phyloP scores from a whole-genome alignment of 2,329 filamentous ascomycete genomes.

The Fusarium sp. region DNA sequence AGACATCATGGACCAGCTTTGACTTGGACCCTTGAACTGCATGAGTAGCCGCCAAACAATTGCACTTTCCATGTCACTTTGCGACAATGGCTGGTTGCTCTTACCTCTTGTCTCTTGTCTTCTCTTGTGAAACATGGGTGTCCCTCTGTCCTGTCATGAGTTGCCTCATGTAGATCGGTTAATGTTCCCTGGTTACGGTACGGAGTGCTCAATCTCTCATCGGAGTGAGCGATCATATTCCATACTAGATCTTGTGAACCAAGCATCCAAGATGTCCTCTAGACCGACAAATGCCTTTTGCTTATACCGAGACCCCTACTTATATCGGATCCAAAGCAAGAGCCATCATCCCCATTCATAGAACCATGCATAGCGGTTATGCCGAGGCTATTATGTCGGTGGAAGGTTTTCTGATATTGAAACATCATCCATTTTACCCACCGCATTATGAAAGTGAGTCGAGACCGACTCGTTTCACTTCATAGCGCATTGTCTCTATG shows the following conservation, averaged over 20 bases:
- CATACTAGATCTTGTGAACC: slow-evolving; percentile 1
- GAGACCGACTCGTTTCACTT: slow-evolving; percentile 14
- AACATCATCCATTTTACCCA: slow-evolving; percentile 18
- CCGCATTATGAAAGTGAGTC: slow-evolving; percentile 3
- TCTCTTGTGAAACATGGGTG: background rate
- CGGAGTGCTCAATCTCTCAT: background rate
- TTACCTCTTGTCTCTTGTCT: background rate
- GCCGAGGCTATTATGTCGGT: slow-evolving; percentile 12
- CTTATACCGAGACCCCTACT: background rate
- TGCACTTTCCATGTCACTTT: slow-evolving; percentile 7
- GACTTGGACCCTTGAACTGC: slow-evolving; percentile 9
- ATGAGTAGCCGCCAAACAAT: slow-evolving; percentile 2
- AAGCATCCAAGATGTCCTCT: background rate
- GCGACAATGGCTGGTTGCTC: background rate
- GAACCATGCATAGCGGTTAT: background rate
- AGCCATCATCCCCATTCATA: background rate
- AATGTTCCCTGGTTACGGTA: background rate
- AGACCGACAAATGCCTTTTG: background rate
- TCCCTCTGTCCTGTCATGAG: background rate
- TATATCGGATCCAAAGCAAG: background rate
- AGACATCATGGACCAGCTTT: background rate
- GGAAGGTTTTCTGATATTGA: slow-evolving; percentile 20
- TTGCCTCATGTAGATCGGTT: background rate
- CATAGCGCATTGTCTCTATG: slow-evolving; percentile 2
- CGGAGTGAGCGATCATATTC: slow-evolving; percentile 5